Evolutionary conservation across 208 protist species (phyloP), one percentile per base, ranked within the genome.

Genomic region (Leishmania tropica): DNA sequence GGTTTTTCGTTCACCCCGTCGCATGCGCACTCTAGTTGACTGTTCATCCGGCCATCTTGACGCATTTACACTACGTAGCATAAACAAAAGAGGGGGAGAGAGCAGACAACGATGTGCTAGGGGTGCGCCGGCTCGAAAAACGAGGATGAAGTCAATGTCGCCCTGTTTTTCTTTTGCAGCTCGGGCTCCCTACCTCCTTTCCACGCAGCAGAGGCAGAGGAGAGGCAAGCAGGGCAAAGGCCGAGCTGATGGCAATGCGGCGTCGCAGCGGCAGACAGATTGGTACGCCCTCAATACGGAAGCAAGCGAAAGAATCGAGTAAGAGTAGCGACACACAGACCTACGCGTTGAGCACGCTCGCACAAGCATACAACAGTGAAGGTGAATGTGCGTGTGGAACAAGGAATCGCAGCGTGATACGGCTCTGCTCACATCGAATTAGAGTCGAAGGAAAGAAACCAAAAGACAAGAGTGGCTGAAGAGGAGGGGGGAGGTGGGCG

Each of bases 31-130:
- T 81, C 77, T 37, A 85, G 45, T 64, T 64, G 77, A 53, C 82
- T 79, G 48, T 56, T 79, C 82, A 85, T 81, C 58, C 74, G 78
- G 62, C 35, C 82, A 81, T 85, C 73, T 62, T 85, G 37, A 74
- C 72, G 78, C 82, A 81, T 85, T 62, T 37, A 85, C 56, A n/a
- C 64, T 58, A 62, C 48, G 48, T 60, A 11, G 48, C 72, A 76
- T 58, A 76, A 58, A 75, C 40, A 40, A 40, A 75, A 75, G 21
- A 28, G 47, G n/a, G 42, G 11, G 47, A 37, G 53, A 75, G 47
- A 13, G 45, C 21, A 31, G n/a, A 21, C 71, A 75, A 24, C 35
- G 40, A 42, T 48, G 67, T 47, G 31, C 19, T 19, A 72, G 67
- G 15, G 67, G 17, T 72, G 37, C 17, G 19, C 67, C 37, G 19